Percentiles rank a stretch among this genome's conserved stretches.
phyloP scores from a whole-genome alignment of 352 stramenopile species.

The Globisporangium rhizosaccharum region DNA sequence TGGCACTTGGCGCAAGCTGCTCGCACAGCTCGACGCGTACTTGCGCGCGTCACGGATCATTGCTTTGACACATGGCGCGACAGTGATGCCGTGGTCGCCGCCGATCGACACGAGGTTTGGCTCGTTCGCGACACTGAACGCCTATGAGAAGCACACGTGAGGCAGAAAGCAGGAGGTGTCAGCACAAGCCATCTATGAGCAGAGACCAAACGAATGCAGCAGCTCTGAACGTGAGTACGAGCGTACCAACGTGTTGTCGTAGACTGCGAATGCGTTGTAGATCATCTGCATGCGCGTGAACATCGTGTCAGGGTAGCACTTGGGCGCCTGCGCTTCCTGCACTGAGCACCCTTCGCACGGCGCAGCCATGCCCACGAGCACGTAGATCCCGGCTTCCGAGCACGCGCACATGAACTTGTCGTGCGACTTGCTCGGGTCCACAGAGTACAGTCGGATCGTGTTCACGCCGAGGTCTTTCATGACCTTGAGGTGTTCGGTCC shows the following conservation, averaged over 20 bases:
- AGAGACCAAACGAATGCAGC: background rate
- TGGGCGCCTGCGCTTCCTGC: constrained; percentile 22
- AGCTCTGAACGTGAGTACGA: background rate
- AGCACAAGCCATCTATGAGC: background rate
- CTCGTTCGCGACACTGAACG: constrained; percentile 48
- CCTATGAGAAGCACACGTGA: constrained; percentile 5
- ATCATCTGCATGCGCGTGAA: constrained; percentile 37
- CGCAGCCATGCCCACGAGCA: constrained; percentile 41
- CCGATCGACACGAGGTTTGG: constrained; percentile 37
- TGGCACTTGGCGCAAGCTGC: constrained; percentile 28
- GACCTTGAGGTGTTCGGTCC: constrained; percentile 38
- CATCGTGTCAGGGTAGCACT: constrained; percentile 41
- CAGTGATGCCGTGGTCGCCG: constrained; percentile 19
- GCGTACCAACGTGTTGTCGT: constrained; percentile 42
- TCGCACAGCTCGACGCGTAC: constrained; percentile 32
- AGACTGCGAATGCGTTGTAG: constrained; percentile 53
- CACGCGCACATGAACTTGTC: constrained; percentile 77
- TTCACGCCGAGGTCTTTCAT: constrained; percentile 66
- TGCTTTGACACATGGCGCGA: constrained; percentile 43
- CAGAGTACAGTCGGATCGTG: constrained; percentile 59
- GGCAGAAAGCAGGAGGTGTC: background rate
- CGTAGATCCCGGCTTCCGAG: constrained; percentile 44
- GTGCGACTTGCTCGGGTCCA: constrained; percentile 55
- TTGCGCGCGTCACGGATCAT: constrained; percentile 38
- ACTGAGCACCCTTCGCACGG: constrained; percentile 34